Evolutionary conservation across 176 grass and related monocot genomes (phyloP), one percentile per base, ranked within the genome.

Genomic region (Paspalum vaginatum): DNA sequence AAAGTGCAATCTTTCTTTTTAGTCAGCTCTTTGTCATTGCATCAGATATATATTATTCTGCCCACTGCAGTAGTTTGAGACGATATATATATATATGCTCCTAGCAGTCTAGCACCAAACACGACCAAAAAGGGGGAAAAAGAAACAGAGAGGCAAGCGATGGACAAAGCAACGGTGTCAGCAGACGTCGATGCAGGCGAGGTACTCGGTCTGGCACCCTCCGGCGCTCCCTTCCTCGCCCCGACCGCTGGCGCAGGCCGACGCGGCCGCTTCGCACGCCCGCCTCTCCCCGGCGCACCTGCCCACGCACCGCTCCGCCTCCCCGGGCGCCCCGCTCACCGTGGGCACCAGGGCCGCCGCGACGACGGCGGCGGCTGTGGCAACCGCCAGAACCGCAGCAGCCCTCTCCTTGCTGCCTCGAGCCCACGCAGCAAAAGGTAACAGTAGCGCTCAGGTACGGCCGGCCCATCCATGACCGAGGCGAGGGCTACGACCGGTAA

Each of bases 181-280:
- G 48, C 84, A 86, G 43, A 61, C 53, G 70, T 81, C 42, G 43
- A 81, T 61, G 85, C 70, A 81, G 11, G 70, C 78, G 27, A 60
- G 27, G 51, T 68, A 81, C 61, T 86, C 84, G 61, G 2, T 42
- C 6, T 68, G 22, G 61, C 84, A 80, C 9, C 61, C 77, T 73
- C 44, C 1, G 72, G 18, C n/a, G n/a, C 48, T 42, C 62, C 13
- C 43, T 25, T 58, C 20, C 2, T 49, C 9, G 12, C 17, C 43
- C 6, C 14, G 26, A n/a, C 63, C 6, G 56, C 21, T 41, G 20
- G 44, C 74, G 75, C 83, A 64, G 45, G 55, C 66, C 25, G 65
- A 50, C 44, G 66, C 40, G n/a, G 32, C 32, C 21, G 37, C 75
- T 21, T 61, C 22, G 76, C 83, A 85, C 46, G 83, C 76, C 45